Evolutionary conservation across 2,329 filamentous ascomycete genomes (phyloP).

Genomic region (Diaporthe helianthi): DNA sequence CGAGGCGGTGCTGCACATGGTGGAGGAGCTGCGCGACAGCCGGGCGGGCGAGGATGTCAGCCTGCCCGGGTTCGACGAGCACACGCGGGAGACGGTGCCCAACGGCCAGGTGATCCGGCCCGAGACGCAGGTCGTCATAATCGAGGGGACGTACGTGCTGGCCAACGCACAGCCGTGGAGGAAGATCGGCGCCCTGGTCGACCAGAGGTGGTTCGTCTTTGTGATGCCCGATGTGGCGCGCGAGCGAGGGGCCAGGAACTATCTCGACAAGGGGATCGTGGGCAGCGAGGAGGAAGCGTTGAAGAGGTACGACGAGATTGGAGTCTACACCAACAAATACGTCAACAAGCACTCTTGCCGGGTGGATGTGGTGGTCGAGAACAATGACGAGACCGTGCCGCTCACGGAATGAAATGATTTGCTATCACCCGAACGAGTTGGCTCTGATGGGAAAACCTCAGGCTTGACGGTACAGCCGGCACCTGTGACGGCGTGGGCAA

Average conservation of each 20-base stretch:
- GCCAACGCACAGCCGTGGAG: constrained; percentile 12
- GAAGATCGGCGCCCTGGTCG: neutral
- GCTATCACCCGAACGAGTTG: no score
- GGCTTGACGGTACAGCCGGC: neutral
- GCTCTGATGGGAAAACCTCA: neutral
- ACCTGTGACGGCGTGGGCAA: no score
- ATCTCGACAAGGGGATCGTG: constrained; percentile 15
- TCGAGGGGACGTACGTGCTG: constrained; percentile 15
- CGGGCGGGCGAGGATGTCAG: neutral
- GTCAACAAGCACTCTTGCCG: constrained; percentile 19
- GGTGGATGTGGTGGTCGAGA: constrained; percentile 13
- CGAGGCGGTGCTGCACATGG: constrained; percentile 18
- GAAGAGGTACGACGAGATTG: constrained; percentile 7
- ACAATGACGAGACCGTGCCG: constrained; percentile 13
- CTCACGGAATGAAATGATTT: neutral
- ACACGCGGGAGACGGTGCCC: neutral
- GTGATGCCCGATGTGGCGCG: constrained; percentile 11
- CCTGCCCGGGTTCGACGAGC: constrained; percentile 17
- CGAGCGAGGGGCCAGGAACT: constrained; percentile 10
- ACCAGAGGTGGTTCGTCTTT: constrained; percentile 12
- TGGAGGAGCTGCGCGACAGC: constrained; percentile 5
- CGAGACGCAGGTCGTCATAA: constrained; percentile 9
- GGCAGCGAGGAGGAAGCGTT: constrained; percentile 9
- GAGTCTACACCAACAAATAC: constrained; percentile 8
- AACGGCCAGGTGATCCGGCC: neutral